Evolutionary conservation across 2,329 filamentous ascomycete genomes (phyloP).

Genomic region (Passalora sequoiae): DNA sequence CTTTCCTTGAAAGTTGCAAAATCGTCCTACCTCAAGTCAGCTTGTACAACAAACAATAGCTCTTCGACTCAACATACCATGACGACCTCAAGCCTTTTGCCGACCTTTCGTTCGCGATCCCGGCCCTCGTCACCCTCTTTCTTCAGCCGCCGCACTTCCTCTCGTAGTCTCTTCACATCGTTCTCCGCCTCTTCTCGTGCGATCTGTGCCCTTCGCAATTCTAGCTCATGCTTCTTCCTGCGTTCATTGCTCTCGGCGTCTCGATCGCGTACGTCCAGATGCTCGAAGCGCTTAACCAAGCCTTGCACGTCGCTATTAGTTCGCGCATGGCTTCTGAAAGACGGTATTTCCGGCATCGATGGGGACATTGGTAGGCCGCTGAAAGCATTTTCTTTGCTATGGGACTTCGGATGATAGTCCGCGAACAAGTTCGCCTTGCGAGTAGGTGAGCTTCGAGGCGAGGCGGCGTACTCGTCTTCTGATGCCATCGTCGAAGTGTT

Average conservation of each 20-base stretch:
- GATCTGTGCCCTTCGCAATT: slow-evolving; percentile 42
- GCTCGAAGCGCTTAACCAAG: slow-evolving; percentile 67
- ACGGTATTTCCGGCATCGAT: slow-evolving; percentile 30
- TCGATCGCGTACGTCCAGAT: slow-evolving; percentile 52
- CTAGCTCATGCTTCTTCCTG: slow-evolving; percentile 40
- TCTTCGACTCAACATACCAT: too few species aligned
- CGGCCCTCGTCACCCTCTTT: slow-evolving; percentile 60
- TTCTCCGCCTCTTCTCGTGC: slow-evolving; percentile 61
- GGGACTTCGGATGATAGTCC: slow-evolving; percentile 23
- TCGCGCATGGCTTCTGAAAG: slow-evolving; percentile 39
- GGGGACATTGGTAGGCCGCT: slow-evolving; percentile 27
- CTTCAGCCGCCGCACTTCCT: slow-evolving; percentile 54
- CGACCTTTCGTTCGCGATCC: slow-evolving; percentile 61
- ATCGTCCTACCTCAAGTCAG: slow-evolving; percentile 66
- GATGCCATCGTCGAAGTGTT: slow-evolving; percentile 26
- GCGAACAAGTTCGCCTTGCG: slow-evolving; percentile 30
- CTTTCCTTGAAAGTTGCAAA: slow-evolving; percentile 65
- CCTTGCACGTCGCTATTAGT: slow-evolving; percentile 56
- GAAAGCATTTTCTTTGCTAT: slow-evolving; percentile 17
- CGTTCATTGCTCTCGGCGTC: slow-evolving; percentile 38
- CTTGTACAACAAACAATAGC: too few species aligned
- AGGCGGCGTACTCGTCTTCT: slow-evolving; percentile 28
- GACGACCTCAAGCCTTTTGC: slow-evolving; percentile 61
- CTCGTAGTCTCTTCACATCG: slow-evolving; percentile 59
- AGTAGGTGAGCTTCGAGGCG: slow-evolving; percentile 32